A percentile compares a stretch with the other conserved stretches of the same genome.
phyloP scores from a whole-genome alignment of 768 basidiomycete genomes.

The Leucocoprinus leucothites region DNA sequence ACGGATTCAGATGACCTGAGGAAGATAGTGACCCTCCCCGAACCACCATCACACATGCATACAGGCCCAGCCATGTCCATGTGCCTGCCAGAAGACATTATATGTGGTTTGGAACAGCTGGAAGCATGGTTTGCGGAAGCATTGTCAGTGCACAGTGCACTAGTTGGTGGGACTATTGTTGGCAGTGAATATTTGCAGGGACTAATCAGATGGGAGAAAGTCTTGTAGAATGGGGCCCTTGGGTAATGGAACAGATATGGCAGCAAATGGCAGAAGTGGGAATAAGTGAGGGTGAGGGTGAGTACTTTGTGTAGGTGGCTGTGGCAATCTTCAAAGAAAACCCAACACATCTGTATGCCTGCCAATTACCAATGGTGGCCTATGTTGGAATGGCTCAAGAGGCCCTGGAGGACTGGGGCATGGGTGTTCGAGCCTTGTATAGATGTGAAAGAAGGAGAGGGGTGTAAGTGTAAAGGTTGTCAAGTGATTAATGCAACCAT shows the following conservation, averaged over 20 bases:
- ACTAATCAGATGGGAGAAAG: slow-evolving; percentile 1
- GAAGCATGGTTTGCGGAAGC: slow-evolving; percentile 11
- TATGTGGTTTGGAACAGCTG: slow-evolving; percentile 8
- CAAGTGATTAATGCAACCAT: no score
- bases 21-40: neutral
- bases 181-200: neutral
- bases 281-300: neutral
- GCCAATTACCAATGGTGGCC: no score
- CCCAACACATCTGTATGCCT: no score
- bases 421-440: no score
- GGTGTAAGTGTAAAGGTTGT: no score
- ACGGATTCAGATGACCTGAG: neutral
- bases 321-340: slow-evolving; percentile 10
- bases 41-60: neutral
- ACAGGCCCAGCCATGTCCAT: slow-evolving; percentile 1
- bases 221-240: slow-evolving; percentile 5
- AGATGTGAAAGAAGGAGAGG: no score
- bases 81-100: slow-evolving; percentile 6
- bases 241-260: slow-evolving; percentile 7
- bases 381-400: no score
- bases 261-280: slow-evolving; percentile 1
- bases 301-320: slow-evolving; percentile 5
- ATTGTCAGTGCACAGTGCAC: slow-evolving; percentile 8
- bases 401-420: no score
- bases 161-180: slow-evolving; percentile 4